Conservation (phyloP, 2,329 filamentous ascomycete genomes). For the Cercospora beticola region DNA sequence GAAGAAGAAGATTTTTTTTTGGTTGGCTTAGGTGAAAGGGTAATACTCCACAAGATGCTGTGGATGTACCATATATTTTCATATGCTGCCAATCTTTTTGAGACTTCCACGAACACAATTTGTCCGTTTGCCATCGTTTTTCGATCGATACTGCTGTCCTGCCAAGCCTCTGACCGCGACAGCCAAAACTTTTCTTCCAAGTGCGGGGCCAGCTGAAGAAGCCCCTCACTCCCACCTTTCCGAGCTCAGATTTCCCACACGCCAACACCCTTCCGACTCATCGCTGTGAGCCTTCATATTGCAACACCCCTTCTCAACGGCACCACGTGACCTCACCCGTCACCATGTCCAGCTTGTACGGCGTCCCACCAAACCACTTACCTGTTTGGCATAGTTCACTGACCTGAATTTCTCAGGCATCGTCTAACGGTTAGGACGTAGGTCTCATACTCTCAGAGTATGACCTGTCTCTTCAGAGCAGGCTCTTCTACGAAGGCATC, state of each 20-base stretch:
- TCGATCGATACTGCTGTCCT: neutral
- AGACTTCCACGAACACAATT: neutral
- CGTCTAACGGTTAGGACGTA: constrained; percentile 20
- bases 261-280: neutral
- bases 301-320: accelerated
- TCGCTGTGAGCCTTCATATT: neutral
- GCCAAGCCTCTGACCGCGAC: neutral
- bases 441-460: constrained; percentile 18
- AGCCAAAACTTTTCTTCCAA: neutral
- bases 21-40: too few species aligned
- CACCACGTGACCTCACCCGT: neutral
- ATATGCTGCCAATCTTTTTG: too few species aligned
- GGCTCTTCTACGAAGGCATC: constrained; percentile 6
- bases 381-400: neutral
- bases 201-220: neutral
- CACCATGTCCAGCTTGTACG: neutral
- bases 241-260: too few species aligned
- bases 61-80: too few species aligned
- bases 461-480: constrained; percentile 16
- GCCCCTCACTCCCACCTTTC: too few species aligned
- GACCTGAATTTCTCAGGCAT: neutral
- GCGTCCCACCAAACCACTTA: neutral
- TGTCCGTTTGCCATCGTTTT: neutral
- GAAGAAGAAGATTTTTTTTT: too few species aligned
- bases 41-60: too few species aligned